Evolutionary conservation across 306 rosid species (phyloP), one percentile per base, ranked within the genome.

Genomic region (Aeschynomene evenia): DNA sequence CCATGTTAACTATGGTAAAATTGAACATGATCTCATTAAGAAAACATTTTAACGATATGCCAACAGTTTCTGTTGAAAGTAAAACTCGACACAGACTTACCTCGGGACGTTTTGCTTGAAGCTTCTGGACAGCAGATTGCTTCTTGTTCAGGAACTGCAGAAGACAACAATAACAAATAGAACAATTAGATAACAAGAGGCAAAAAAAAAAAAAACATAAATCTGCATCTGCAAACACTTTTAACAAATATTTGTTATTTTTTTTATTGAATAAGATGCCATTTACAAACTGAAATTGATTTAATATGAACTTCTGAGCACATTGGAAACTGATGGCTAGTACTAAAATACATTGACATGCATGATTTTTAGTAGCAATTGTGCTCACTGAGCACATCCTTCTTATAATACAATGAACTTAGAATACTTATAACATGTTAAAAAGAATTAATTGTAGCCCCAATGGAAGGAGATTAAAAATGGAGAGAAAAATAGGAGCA

Each of bases 131-230:
- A 63, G 85, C 28, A 33, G 54, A 60, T 33, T 80, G 90, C 81
- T 79, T 87, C 75, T 52, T 75, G 72, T 59, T 78, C 4, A 57
- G 73, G 73, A 77, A 60, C 98, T 93, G 86, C 79, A 64, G 24
- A 67, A 36, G 74, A 68, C 42, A 69, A 37, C 63, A 73, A 74
- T 51, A 68, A 42, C 37, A 72, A 72, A 19, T 66, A 28, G 45
- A 66, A 61, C 20, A 50, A 57, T 9, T 52, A 34, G 21, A 52
- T 34, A 65, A 34, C 11, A 15, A 23, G 63, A 16, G 19, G 18
- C 54, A 63, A 13, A 28, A 48, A 22, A n/a, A 45, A 15, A 42
- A 20, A 18, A n/a, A n/a, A n/a, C n/a, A n/a, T n/a, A n/a, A n/a
- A n/a, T n/a, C n/a, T n/a, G n/a, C n/a, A n/a, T n/a, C 57, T 10